Base-by-base conservation (phyloP, 148 eudicot species). In the Beta vulgaris region DNA sequence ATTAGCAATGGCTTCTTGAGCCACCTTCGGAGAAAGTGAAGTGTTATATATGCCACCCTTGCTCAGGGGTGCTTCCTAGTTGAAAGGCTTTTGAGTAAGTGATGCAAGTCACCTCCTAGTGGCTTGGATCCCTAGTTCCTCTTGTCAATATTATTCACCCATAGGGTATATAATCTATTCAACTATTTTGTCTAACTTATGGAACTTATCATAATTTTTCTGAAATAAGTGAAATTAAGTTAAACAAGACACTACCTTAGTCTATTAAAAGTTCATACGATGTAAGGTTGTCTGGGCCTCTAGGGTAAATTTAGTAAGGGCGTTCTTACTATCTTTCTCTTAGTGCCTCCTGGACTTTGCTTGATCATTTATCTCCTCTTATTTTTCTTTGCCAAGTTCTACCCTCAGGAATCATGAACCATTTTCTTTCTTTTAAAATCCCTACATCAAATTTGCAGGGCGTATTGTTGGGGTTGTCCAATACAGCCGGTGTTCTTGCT, bases 401-500 rank as follows among this genome's bases (percentile, higher is more conserved):
- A 36, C 51, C 28, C 48, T 64, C 42, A 7, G 7, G 11, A 60
- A 48, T 59, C 35, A 44, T 37, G 6, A 69, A 74, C 42, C 60
- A 5, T 26, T n/a, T 35, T 31, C 61, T 57, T 35, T 76, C 35
- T 19, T 21, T 35, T 6, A 19, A 15, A 40, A 49, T 13, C 13
- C 37, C 13, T 37, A 57, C 48, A 63, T 76, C 34, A 25, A 69
- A 71, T 73, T 51, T 39, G 40, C 86, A 92, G 98, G 97, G 98
- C 79, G 85, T 92, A 62, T 76, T 95, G 84, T 72, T 92, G 79
- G 98, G 98, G 69, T 82, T 89, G 67, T 92, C 98, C 21, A 95
- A 95, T 77, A 95, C 97, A 39, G 97, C 97, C 3, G 97, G 98
- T 57, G 98, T 92, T 62, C 91, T 95, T 57, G 98, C 98, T 81